These are phyloP conservation scores for Aurantiochytrium sp. DNA, from an alignment of 108 stramenopile species.

Conservation along the genomic window DNA sequence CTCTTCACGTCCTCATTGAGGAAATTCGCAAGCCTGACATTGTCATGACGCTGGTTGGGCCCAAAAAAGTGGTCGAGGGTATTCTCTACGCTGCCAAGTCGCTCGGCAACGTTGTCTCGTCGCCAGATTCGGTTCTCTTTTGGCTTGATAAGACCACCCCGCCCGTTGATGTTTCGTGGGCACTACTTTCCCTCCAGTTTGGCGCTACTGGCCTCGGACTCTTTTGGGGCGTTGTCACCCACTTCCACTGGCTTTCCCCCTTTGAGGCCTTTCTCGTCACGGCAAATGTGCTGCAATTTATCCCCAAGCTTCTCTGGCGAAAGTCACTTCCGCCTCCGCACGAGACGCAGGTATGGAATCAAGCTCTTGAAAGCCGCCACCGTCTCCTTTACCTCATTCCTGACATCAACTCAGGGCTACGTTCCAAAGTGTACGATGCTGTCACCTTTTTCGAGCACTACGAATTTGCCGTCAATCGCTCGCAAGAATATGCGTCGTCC, in stretches of 20 bases:
- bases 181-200: not conserved
- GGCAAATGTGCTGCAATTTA: not conserved
- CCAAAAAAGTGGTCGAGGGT: not conserved
- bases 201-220: not conserved
- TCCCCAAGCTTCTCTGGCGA: not conserved
- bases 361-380: not conserved
- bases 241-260: not conserved
- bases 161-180: not conserved
- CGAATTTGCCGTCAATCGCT: not conserved
- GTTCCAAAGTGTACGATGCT: not conserved
- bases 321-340: not conserved
- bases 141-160: not conserved
- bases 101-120: slow-evolving; percentile 9
- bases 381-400: not conserved
- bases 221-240: not conserved
- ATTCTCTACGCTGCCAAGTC: not conserved
- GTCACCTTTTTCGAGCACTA: not conserved
- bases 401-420: not conserved
- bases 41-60: not conserved
- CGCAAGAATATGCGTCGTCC: not conserved
- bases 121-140: not conserved
- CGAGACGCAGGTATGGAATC: not conserved
- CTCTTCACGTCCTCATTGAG: not conserved
- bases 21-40: not conserved
- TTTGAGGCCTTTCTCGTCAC: not conserved